Percentiles rank a stretch among this genome's conserved stretches.
These are phyloP conservation scores for Penicillium sp. DNA, from an alignment of 2,329 filamentous ascomycete species.

Conservation along the genomic window DNA sequence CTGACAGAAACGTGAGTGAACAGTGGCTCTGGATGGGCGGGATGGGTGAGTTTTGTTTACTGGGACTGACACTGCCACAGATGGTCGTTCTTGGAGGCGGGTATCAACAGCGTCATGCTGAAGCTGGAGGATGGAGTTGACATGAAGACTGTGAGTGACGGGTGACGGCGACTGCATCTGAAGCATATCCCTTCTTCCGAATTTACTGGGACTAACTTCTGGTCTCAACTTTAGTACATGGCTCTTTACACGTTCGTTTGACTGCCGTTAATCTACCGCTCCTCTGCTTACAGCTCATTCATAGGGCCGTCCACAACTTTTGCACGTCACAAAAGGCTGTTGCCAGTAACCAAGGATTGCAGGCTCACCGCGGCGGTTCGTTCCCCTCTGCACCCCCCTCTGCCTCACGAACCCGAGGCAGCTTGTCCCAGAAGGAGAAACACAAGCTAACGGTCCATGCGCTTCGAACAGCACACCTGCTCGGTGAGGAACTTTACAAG, in stretches of 20 bases:
- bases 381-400: slow-evolving; percentile 2
- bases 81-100: slow-evolving; percentile 85
- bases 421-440: background rate
- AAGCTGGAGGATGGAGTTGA: slow-evolving; percentile 90
- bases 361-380: slow-evolving; percentile 70
- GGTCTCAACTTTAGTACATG: slow-evolving; percentile 67
- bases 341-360: slow-evolving; percentile 51
- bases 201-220: slow-evolving; percentile 13
- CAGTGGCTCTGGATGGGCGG: background rate
- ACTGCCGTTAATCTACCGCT: slow-evolving; percentile 20
- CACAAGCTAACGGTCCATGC: background rate
- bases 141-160: slow-evolving; percentile 68
- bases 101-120: slow-evolving; percentile 90
- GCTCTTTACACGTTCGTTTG: slow-evolving; percentile 76
- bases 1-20: slow-evolving; percentile 60
- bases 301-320: slow-evolving; percentile 92
- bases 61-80: slow-evolving; percentile 46
- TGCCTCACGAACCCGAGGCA: background rate
- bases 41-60: background rate
- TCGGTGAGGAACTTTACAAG: slow-evolving; percentile 94
- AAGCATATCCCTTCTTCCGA: background rate
- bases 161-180: background rate
- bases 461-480: slow-evolving; percentile 68
- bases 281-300: slow-evolving; percentile 16
- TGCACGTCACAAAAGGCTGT: slow-evolving; percentile 96